Evolutionary conservation across 1,284 basidiomycete genomes (phyloP).

Genomic region (Marasmius sp.): DNA sequence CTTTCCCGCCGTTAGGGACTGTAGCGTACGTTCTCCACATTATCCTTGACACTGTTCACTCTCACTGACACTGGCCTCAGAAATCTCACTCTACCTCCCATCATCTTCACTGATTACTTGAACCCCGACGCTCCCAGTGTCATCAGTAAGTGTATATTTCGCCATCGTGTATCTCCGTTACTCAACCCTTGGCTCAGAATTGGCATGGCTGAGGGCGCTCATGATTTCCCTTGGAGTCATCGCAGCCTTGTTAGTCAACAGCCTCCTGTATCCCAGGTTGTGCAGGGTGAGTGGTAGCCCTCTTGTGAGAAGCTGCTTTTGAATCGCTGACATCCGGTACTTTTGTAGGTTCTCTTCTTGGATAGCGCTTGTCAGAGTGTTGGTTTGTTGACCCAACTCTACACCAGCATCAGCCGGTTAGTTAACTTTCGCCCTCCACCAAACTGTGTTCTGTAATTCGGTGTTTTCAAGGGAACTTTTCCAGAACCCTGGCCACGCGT

Average conservation of each 20-base stretch:
- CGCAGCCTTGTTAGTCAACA: constrained; percentile 45
- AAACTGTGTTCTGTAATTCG: constrained; percentile 1
- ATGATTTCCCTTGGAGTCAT: constrained; percentile 49
- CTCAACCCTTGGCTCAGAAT: constrained; percentile 26
- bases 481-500: constrained; percentile 27
- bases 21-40: constrained; percentile 39
- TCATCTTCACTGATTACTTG: constrained; percentile 42
- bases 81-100: constrained; percentile 45
- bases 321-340: not conserved
- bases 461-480: constrained; percentile 36
- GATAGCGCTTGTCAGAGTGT: constrained; percentile 40
- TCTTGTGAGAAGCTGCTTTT: not conserved
- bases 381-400: constrained; percentile 41
- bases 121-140: constrained; percentile 26
- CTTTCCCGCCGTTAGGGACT: constrained; percentile 41
- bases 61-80: constrained; percentile 21
- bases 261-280: constrained; percentile 47
- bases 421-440: constrained; percentile 9
- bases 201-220: constrained; percentile 38
- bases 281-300: constrained; percentile 34
- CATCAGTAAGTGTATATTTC: constrained; percentile 25
- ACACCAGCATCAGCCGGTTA: constrained; percentile 46
- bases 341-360: constrained; percentile 42
- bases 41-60: not conserved
- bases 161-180: not conserved